Evolutionary conservation across 768 basidiomycete genomes (phyloP).

Genomic region (Phlegmacium glaucopus): DNA sequence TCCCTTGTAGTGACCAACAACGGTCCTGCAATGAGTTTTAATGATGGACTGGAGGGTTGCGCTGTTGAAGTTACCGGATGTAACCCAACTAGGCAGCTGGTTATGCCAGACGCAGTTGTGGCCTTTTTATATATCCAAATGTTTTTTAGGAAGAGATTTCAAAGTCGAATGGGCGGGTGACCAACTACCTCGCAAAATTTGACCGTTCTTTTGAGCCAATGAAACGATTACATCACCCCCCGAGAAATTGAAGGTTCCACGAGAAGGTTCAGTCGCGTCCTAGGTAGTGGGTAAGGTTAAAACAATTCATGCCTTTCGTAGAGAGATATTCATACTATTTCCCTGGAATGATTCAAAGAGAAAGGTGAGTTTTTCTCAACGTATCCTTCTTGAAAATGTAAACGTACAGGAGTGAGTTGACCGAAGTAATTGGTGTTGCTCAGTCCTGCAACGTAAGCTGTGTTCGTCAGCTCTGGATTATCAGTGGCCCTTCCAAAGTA

Average conservation of each 20-base stretch:
- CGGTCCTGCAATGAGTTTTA: constrained; percentile 42
- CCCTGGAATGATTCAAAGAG: constrained; percentile 12
- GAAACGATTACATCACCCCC: constrained; percentile 43
- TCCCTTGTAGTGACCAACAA: constrained; percentile 52
- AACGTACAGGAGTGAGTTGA: constrained; percentile 42
- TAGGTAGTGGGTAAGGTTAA: constrained; percentile 19
- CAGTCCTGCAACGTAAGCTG: constrained; percentile 36
- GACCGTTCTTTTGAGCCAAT: constrained; percentile 42
- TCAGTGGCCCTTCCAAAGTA: constrained; percentile 52
- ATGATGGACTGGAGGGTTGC: constrained; percentile 40
- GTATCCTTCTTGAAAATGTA: not conserved
- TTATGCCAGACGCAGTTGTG: constrained; percentile 51
- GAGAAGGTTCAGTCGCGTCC: constrained; percentile 53
- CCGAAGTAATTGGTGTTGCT: constrained; percentile 37
- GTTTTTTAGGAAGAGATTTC: not conserved
- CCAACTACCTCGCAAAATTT: constrained; percentile 42
- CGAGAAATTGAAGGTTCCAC: constrained; percentile 45
- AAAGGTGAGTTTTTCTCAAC: not conserved
- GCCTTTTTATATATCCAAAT: constrained; percentile 22
- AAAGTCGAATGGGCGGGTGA: not conserved
- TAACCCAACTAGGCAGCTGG: constrained; percentile 52
- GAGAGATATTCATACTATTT: constrained; percentile 44
- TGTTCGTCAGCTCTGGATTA: constrained; percentile 42
- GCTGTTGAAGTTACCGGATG: constrained; percentile 38
- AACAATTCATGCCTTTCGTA: not conserved